Evolutionary conservation across 192 early-diverging fungal species (phyloP), one percentile per base, ranked within the genome.

Genomic region (Mortierella hygrophila): DNA sequence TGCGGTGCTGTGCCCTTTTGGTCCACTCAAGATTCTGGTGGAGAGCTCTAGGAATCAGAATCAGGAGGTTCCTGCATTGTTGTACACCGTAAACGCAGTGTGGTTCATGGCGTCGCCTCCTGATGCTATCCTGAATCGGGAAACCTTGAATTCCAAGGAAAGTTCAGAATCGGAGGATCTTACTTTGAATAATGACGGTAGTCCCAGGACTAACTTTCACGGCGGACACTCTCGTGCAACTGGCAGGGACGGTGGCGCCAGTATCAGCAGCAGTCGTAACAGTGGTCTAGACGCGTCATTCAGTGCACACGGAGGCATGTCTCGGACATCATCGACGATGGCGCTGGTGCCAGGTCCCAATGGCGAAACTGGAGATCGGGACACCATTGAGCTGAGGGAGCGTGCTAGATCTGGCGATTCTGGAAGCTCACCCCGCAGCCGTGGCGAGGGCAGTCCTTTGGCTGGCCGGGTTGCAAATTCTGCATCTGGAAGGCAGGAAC

Each of bases 1-100:
- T 82, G 96, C 96, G 3, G 96, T 97, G n/a, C 88, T 97, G 6
- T 96, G 96, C 88, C 96, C 96, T 0, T 97, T 95, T 92, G 96
- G 96, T 11, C 96, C 96, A 8, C 89, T 97, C 21, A 92, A 94
- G 29, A 90, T 97, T 55, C 81, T 97, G 18, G 92, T 97, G 70
- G 96, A 97, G 86, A 93, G 92, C 41, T 93, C 95, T 11, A 90
- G 92, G 74, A 89, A 77, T 13, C 89, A 97, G 63, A 89, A 97
- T 57, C 91, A 92, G n/a, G 95, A 96, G 82, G 93, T 97, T 4
- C 96, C 96, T 35, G 93, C 92, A 6, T 79, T 97, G 70, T 80
- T 97, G 18, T 97, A 97, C 76, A 93, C 94, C 20, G 92, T 92
- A 1, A 92, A 92, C 77, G 90, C 91, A 1, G 92, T 96, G 0